A percentile compares a stretch with the other conserved stretches of the same genome.
Conservation (phyloP, 225 moss, liverwort and hornwort species). For the Asterella californica region DNA sequence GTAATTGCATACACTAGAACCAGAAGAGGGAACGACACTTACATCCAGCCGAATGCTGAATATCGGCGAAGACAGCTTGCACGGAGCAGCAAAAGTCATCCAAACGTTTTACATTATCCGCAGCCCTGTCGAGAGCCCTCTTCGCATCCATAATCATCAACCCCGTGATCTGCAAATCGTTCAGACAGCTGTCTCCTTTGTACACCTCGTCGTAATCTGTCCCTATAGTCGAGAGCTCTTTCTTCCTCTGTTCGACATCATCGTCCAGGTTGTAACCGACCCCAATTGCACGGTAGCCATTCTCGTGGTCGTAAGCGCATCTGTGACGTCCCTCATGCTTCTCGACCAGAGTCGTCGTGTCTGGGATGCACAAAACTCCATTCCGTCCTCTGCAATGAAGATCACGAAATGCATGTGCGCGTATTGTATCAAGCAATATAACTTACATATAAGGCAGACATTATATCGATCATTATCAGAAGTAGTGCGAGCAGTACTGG, state of each 20-base stretch:
- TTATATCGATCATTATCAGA: too few species aligned
- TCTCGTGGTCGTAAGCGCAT: conserved; percentile 52
- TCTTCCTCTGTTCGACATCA: conserved; percentile 43
- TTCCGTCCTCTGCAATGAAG: not conserved
- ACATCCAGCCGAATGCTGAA: conserved; percentile 53
- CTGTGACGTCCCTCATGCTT: too few species aligned
- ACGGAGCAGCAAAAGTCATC: conserved; percentile 70
- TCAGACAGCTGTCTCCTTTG: conserved; percentile 59
- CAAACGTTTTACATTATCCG: conserved; percentile 46
- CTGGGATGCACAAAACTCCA: conserved; percentile 50
- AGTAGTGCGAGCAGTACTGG: too few species aligned
- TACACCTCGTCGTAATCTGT: conserved; percentile 70
- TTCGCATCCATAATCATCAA: conserved; percentile 57
- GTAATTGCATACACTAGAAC: too few species aligned
- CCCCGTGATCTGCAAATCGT: conserved; percentile 56
- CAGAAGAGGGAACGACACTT: too few species aligned
- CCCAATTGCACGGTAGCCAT: conserved; percentile 61
- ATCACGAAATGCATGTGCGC: not conserved
- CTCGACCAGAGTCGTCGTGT: conserved; percentile 46
- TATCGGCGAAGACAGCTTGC: conserved; percentile 76
- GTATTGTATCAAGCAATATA: too few species aligned
- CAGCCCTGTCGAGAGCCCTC: conserved; percentile 60
- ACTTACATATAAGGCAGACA: too few species aligned
- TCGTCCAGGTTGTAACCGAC: conserved; percentile 70
- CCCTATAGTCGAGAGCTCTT: conserved; percentile 46